phyloP scores from a whole-genome alignment of 495 filamentous ascomycete species.

The Penicillium canescens region DNA sequence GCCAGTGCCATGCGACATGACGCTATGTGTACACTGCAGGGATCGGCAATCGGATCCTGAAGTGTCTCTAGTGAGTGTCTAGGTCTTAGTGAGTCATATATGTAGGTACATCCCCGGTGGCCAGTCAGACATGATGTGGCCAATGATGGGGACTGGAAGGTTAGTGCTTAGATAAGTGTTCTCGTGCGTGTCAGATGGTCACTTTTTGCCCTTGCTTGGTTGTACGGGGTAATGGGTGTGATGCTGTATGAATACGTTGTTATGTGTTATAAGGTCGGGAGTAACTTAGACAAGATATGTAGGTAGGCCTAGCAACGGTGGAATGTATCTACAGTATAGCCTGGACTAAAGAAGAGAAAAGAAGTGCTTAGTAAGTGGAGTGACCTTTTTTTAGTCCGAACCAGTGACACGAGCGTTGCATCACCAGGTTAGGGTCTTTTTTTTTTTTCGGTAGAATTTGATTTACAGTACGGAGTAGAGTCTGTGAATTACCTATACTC shows the following conservation, averaged over 20 bases:
- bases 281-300: background rate
- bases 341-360: background rate
- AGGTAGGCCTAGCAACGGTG: conserved; percentile 26
- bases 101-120: background rate
- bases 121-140: background rate
- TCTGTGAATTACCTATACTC: too few relatives aligned
- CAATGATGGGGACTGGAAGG: background rate
- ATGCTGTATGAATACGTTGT: background rate
- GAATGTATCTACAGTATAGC: conserved; percentile 14
- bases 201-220: conserved; percentile 25
- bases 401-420: conserved; percentile 31
- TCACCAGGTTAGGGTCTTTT: conserved; percentile 21
- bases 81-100: background rate
- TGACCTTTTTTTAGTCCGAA: conserved; percentile 21
- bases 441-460: conserved; percentile 22
- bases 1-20: conserved; percentile 23
- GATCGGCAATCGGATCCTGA: conserved; percentile 12
- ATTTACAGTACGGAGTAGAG: background rate
- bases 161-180: background rate
- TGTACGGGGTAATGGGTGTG: conserved; percentile 27
- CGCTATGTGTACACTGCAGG: conserved; percentile 27
- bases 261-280: background rate
- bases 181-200: conserved; percentile 11
- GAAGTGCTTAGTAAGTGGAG: conserved; percentile 20
- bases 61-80: conserved; percentile 17